Base-by-base conservation (phyloP, 2,329 filamentous ascomycete genomes). In the Dactylellina parvicollis region DNA sequence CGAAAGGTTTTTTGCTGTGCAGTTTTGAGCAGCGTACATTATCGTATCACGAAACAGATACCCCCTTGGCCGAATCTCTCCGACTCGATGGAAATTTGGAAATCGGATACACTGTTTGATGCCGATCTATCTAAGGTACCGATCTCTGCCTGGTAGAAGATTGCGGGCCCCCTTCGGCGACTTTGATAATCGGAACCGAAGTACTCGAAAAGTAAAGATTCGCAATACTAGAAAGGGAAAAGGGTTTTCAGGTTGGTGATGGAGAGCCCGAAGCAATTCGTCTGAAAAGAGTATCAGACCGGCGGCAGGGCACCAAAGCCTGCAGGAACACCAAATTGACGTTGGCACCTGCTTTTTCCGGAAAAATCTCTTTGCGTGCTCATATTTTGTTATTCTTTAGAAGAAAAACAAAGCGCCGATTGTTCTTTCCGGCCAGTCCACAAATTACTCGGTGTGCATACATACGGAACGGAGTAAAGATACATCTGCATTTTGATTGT, bases 291-390 rank as follows among this genome's bases (percentile, higher is more conserved):
- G 67, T 61, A 69, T 60, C 47, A 60, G 55, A 69, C 47, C n/a
- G 38, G 49, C 64, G 64, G 54, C 54, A 54, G 24, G 22, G 28
- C 46, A 60, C 36, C 38, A 55, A 61, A 55, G 44, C 22, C 62
- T 67, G 62, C 62, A 67, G 62, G 62, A 67, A 67, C 61, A 59
- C 49, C 20, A 55, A 18, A 50, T 30, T 55, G 66, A 71, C 66
- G 26, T 56, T 55, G 49, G 30, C 49, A 72, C 67, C 67, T 72
- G 18, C 67, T 64, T 28, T 22, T 54, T 70, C n/a, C 54, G 47
- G 65, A 34, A 14, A 36, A 47, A 22, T 14, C 32, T 60, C 32
- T 22, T 38, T 28, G 36, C 28, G n/a, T 38, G 20, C 20, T 28
- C 44, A 18, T 9, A 44, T 24, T 30, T 30, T 14, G 28, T 52